Percentiles rank a stretch among this genome's conserved stretches.
These are phyloP conservation scores for Penicillium paneum DNA, from an alignment of 2,329 filamentous ascomycete species.

Conservation along the genomic window DNA sequence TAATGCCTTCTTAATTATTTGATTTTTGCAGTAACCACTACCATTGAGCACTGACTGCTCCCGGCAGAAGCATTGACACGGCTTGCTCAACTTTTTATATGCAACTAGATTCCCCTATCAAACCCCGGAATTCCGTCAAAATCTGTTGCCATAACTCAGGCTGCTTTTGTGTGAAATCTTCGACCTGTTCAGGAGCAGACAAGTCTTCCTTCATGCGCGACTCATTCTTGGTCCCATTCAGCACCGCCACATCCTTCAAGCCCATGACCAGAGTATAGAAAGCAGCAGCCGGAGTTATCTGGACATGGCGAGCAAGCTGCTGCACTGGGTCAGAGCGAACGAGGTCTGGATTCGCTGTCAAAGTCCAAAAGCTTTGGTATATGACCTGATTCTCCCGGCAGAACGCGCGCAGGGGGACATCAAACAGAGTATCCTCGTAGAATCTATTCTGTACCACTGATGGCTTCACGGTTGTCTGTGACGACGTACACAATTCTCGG, in stretches of 20 bases:
- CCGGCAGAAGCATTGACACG: not conserved
- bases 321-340: slow-evolving; percentile 49
- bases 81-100: not conserved
- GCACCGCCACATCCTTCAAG: slow-evolving; percentile 48
- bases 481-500: slow-evolving; percentile 46
- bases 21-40: not conserved
- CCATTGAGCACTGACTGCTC: not conserved
- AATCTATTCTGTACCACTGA: slow-evolving; percentile 76
- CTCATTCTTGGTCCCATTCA: slow-evolving; percentile 57
- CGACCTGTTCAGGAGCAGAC: slow-evolving; percentile 42
- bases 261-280: slow-evolving; percentile 58
- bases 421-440: slow-evolving; percentile 57
- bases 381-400: slow-evolving; percentile 52
- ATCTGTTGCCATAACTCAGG: slow-evolving; percentile 51
- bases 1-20: not conserved
- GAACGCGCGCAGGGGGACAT: slow-evolving; percentile 57
- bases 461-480: slow-evolving; percentile 50
- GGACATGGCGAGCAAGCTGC: slow-evolving; percentile 46
- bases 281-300: slow-evolving; percentile 48
- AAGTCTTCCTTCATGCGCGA: slow-evolving; percentile 54
- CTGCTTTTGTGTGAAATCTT: slow-evolving; percentile 45
- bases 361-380: slow-evolving; percentile 61
- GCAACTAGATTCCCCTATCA: slow-evolving; percentile 31
- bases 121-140: slow-evolving; percentile 48
- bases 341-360: slow-evolving; percentile 57